Base-by-base conservation (phyloP, 2,329 filamentous ascomycete genomes). In the Xylaria sp. region DNA sequence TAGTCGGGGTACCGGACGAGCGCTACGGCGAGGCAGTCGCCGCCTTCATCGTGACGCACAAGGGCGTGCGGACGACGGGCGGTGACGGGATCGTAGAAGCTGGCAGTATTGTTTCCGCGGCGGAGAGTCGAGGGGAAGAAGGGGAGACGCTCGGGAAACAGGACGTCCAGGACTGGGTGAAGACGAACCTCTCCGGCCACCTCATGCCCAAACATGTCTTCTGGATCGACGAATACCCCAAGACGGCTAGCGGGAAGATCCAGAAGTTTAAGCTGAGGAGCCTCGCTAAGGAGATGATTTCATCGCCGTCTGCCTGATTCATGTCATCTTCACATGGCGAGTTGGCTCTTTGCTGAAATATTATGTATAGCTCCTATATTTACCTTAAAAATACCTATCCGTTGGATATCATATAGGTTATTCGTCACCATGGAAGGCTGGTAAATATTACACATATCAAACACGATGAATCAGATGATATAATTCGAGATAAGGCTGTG, bases 191-290 rank as follows among this genome's bases (percentile, higher is more conserved):
- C 69, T 87, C 86, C 34, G 89, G 88, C 71, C 92, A 95, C 79
- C 88, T 97, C 77, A 93, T 93, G 60, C 95, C 95, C 0, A 96
- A 92, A 80, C 89, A 95, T 77, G 87, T 98, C n/a, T 97, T 97
- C 77, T 97, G 92, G 87, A 84, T 92, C 0, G 85, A 90, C 0
- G 87, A 89, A n/a, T 97, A 93, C 78, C 95, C 95, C 23, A 97
- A 97, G 86, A 99, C 96, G 41, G 92, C 94, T 6, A 97, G 93
- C 78, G 95, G 95, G 28, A 99, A 99, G 87, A 94, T 98, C 64
- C 93, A 97, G 82, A 97, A 98, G 82, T 97, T 92, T 78, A 95
- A 91, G 82, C 79, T 98, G 75, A 87, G 88, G 76, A 91, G 94
- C 18, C 82, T 86, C 75, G 94, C 84, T 0, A 79, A 77, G 72